These are phyloP conservation scores for Paracoccidioides brasiliensis DNA, from an alignment of 2,329 filamentous ascomycete species.

Conservation along the genomic window DNA sequence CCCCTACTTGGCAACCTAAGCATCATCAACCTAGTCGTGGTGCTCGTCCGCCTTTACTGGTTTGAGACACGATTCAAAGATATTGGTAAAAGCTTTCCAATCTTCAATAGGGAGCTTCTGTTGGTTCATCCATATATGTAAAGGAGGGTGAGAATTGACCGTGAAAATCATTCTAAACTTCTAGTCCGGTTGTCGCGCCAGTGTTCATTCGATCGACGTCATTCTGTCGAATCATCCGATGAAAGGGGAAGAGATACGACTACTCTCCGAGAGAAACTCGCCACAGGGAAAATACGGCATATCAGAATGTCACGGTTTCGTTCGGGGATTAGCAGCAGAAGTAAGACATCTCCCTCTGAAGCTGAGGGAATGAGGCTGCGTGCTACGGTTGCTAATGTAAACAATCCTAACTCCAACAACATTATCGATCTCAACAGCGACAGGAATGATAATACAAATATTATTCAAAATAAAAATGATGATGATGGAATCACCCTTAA, in stretches of 20 bases:
- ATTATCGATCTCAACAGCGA: background rate
- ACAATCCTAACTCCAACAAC: background rate
- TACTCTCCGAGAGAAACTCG: background rate
- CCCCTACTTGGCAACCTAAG: constrained; percentile 38
- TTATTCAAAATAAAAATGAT: background rate
- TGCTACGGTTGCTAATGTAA: background rate
- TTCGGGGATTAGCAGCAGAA: background rate
- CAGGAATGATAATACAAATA: background rate
- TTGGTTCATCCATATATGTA: background rate
- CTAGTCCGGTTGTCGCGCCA: background rate
- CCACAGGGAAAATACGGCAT: background rate
- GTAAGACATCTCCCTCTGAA: background rate
- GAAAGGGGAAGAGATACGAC: background rate
- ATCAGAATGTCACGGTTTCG: background rate
- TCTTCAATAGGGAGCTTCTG: background rate
- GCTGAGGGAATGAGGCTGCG: background rate
- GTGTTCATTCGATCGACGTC: background rate
- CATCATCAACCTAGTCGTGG: constrained; percentile 39
- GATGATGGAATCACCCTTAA: background rate
- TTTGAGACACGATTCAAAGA: constrained; percentile 36
- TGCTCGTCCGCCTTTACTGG: constrained; percentile 37
- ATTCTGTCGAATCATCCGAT: background rate
- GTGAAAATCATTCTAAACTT: background rate
- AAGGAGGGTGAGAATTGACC: background rate
- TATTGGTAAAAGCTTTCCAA: constrained; percentile 17